These are phyloP conservation scores for Herpetomonas tarakana DNA, from an alignment of 208 protist genomes.

Conservation along the genomic window DNA sequence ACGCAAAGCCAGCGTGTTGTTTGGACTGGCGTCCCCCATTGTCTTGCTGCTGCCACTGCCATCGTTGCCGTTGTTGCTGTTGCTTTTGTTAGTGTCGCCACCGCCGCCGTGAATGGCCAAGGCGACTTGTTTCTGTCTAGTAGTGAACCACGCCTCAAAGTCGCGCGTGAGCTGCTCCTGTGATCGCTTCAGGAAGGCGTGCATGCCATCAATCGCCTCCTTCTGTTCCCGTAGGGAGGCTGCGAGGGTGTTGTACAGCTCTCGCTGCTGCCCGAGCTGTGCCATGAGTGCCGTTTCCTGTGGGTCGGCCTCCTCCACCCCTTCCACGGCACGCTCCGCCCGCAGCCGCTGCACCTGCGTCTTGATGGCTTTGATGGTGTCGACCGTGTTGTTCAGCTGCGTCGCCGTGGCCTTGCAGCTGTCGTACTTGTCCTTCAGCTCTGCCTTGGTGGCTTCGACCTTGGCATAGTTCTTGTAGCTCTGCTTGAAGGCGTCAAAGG, in stretches of 20 bases:
- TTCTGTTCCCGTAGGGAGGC: constrained; percentile 56
- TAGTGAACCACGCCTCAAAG: constrained; percentile 84
- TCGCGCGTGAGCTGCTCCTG: constrained; percentile 80
- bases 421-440: constrained; percentile 64
- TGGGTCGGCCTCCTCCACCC: constrained; percentile 46
- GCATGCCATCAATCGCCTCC: constrained; percentile 85
- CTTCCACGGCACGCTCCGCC: constrained; percentile 76
- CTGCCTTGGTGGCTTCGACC: constrained; percentile 69
- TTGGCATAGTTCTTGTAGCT: constrained; percentile 75
- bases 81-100: neutral
- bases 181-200: constrained; percentile 79
- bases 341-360: constrained; percentile 65
- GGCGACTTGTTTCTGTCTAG: constrained; percentile 64
- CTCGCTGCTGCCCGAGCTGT: constrained; percentile 11
- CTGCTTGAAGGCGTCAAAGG: constrained; percentile 85
- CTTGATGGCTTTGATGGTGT: constrained; percentile 76
- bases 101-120: constrained; percentile 20
- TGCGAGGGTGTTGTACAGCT: constrained; percentile 51
- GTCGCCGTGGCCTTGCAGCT: constrained; percentile 62
- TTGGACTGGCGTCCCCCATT: neutral
- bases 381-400: constrained; percentile 61
- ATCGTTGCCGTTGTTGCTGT: constrained; percentile 11
- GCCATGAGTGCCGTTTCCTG: constrained; percentile 39
- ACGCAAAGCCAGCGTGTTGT: too few relatives aligned
- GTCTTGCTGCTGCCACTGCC: constrained; percentile 6